Evolutionary conservation across 2,329 filamentous ascomycete species (phyloP).

Genomic region (Hawksworthiomyces lignivorus): DNA sequence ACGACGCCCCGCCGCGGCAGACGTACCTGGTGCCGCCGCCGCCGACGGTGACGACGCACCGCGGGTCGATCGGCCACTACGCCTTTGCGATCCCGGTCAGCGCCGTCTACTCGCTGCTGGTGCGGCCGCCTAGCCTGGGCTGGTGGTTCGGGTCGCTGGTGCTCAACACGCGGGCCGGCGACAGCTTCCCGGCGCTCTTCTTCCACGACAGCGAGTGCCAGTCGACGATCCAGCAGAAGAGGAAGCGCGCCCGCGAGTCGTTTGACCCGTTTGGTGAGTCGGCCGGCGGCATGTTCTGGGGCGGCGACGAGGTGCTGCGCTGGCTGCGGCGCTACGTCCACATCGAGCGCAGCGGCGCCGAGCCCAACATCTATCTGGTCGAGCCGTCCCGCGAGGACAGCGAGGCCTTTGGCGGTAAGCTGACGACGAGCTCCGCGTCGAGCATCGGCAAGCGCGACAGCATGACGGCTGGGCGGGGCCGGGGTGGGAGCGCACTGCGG

Average conservation of each 20-base stretch:
- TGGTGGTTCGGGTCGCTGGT: conserved; percentile 99
- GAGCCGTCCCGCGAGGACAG: conserved; percentile 76
- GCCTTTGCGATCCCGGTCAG: conserved; percentile 86
- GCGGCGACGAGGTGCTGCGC: conserved; percentile 85
- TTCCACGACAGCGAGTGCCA: conserved; percentile 98
- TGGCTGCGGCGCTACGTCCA: conserved; percentile 82
- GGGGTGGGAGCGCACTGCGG: conserved; percentile 26
- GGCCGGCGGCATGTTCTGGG: conserved; percentile 91
- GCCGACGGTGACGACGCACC: conserved; percentile 73
- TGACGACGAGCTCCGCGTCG: conserved; percentile 38
- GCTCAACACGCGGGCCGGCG: conserved; percentile 82
- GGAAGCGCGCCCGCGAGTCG: conserved; percentile 70
- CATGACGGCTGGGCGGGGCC: conserved; percentile 25
- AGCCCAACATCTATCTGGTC: conserved; percentile 85
- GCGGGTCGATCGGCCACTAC: conserved; percentile 66
- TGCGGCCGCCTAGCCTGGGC: conserved; percentile 84
- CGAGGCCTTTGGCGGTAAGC: conserved; percentile 65
- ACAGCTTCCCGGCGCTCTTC: conserved; percentile 91
- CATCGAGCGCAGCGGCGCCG: conserved; percentile 76
- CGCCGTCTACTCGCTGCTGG: conserved; percentile 82
- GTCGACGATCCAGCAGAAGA: conserved; percentile 89
- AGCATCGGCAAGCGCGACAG: conserved; percentile 34
- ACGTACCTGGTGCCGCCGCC: conserved; percentile 87
- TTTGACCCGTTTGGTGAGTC: conserved; percentile 88
- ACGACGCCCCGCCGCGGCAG: conserved; percentile 64